Base-by-base conservation (phyloP, 192 early-diverging fungal species). In the Umbelopsis ramanniana region DNA sequence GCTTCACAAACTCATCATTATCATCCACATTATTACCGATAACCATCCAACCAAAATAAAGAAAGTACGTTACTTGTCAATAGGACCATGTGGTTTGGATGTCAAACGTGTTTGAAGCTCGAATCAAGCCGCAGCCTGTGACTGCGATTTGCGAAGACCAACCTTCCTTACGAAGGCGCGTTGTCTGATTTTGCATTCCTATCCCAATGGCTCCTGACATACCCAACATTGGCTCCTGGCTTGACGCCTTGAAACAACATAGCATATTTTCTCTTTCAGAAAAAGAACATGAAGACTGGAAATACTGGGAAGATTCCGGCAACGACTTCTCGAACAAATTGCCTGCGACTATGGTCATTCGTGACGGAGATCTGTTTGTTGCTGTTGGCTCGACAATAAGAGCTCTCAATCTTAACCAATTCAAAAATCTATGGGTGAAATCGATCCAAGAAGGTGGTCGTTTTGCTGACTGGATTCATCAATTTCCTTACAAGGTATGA, bases 351-450 rank as follows among this genome's bases (percentile, higher is more conserved):
- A 75, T 84, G 69, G 81, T 70, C 19, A 55, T 87, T 12, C 84
- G 84, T 60, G 88, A 82, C 8, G 85, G 86, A 17, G 88, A 89
- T 67, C 67, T 92, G 12, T 89, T 88, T 77, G 78, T 89, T 9
- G 88, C 89, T 1, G 80, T 90, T 1, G 84, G 87, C 0, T 66
- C 69, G 35, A 81, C 86, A 40, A 79, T 92, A 52, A 83, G 90
- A n/a, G 81, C 82, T 60, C 80, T 89, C 46, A 89, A 80, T 50
- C 78, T 92, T 4, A 86, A 81, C 50, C 84, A 84, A 10, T 85
- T 87, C 69, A 92, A 92, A 55, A 84, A 87, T 66, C 77, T 85
- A 12, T 89, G 83, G 71, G 81, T 88, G 47, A 76, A 81, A 67
- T 74, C 70, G 35, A 70, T 71, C 15, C 74, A 53, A 10, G 67